Conservation (phyloP, 768 basidiomycete species). For the Boletus vermiculosoides region DNA sequence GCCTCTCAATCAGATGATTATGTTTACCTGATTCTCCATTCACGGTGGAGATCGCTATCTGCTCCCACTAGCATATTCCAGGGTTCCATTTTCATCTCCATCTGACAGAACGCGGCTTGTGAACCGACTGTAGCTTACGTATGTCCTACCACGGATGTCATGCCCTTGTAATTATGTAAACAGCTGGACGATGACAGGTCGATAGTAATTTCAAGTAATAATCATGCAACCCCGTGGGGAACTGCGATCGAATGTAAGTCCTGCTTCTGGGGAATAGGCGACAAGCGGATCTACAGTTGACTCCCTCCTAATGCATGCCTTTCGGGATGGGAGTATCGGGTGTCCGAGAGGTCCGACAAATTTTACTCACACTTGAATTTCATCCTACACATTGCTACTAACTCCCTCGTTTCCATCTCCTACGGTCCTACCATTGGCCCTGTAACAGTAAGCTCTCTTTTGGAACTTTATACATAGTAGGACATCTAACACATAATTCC, state of each 20-base stretch:
- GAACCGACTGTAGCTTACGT: not conserved
- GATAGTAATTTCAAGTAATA: not conserved
- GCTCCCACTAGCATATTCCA: not conserved
- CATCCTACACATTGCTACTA: too few relatives aligned
- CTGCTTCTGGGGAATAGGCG: not conserved
- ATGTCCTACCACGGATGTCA: not conserved
- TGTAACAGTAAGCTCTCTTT: too few relatives aligned
- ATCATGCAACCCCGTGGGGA: not conserved
- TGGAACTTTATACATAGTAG: too few relatives aligned
- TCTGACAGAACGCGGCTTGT: not conserved
- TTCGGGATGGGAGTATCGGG: too few relatives aligned
- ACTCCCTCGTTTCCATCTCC: too few relatives aligned
- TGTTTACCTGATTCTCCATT: not conserved
- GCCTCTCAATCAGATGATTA: not conserved
- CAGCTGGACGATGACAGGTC: not conserved
- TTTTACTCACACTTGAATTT: too few relatives aligned
- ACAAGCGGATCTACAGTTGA: too few relatives aligned
- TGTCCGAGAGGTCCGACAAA: too few relatives aligned
- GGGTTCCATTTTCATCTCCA: not conserved
- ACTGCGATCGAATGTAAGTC: not conserved
- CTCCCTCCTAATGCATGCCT: too few relatives aligned
- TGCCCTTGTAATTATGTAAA: too few relatives aligned
- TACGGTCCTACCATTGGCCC: too few relatives aligned
- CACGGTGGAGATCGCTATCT: not conserved
- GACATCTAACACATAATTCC: too few relatives aligned